Evolutionary conservation across 306 rosid genomes (phyloP).

Genomic region (Vachellia collinsii): DNA sequence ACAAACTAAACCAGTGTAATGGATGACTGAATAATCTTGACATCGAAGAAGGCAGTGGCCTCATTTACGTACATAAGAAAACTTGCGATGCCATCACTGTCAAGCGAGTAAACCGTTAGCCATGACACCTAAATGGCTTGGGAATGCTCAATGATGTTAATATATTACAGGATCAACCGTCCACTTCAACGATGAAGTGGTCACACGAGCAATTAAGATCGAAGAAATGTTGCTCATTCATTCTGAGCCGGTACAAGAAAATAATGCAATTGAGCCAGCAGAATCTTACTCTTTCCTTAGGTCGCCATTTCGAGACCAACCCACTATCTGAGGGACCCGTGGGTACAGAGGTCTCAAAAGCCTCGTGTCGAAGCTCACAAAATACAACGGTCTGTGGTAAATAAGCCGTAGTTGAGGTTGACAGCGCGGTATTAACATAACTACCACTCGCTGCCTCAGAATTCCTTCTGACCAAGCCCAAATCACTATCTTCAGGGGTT

Average conservation of each 20-base stretch:
- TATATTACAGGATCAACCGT: not conserved
- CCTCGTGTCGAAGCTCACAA: slow-evolving; percentile 86
- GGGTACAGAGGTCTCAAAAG: slow-evolving; percentile 73
- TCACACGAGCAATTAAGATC: not conserved
- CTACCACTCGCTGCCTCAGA: slow-evolving; percentile 66
- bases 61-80: not conserved
- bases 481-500: slow-evolving; percentile 51
- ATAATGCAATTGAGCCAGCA: not conserved
- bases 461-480: slow-evolving; percentile 52
- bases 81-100: not conserved
- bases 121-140: slow-evolving; percentile 15
- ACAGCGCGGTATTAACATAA: slow-evolving; percentile 55
- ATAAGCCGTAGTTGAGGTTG: slow-evolving; percentile 78
- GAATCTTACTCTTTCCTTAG: slow-evolving; percentile 78
- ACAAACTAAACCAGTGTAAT: slow-evolving; percentile 2
- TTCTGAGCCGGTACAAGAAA: not conserved
- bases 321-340: slow-evolving; percentile 83
- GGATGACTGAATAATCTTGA: slow-evolving; percentile 2
- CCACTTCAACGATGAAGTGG: not conserved
- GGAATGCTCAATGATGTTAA: not conserved
- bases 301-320: slow-evolving; percentile 92
- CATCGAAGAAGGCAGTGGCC: not conserved
- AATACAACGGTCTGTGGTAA: slow-evolving; percentile 74
- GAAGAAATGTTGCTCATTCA: not conserved
- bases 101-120: not conserved